Evolutionary conservation across 176 grass and related monocot species (phyloP).

Genomic region (Chloris gayana): DNA sequence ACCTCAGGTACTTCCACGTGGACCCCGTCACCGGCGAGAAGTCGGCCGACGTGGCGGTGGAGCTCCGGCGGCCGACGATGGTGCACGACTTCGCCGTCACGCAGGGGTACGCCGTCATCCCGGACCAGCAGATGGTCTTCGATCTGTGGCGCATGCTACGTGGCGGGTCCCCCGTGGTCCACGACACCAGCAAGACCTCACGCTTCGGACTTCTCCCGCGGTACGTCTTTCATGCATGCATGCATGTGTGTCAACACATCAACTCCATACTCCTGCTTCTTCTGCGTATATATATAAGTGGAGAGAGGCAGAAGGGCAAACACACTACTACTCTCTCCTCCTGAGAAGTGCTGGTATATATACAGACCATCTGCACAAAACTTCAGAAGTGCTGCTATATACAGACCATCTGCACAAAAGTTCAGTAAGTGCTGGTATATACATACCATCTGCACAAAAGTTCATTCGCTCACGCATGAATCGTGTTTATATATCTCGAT

Average conservation of each 20-base stretch:
- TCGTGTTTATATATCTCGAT: too few relatives aligned
- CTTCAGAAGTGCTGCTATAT: too few relatives aligned
- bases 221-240: background rate
- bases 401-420: too few relatives aligned
- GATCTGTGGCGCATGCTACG: slow-evolving; percentile 83
- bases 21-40: slow-evolving; percentile 55
- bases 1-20: slow-evolving; percentile 85
- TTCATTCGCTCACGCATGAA: too few relatives aligned
- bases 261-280: too few relatives aligned
- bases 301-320: too few relatives aligned
- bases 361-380: too few relatives aligned
- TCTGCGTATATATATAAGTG: too few relatives aligned
- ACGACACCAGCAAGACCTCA: slow-evolving; percentile 69
- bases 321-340: too few relatives aligned
- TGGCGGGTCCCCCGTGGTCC: slow-evolving; percentile 83
- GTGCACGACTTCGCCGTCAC: slow-evolving; percentile 99
- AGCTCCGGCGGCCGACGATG: slow-evolving; percentile 84
- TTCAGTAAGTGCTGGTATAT: too few relatives aligned
- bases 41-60: slow-evolving; percentile 79
- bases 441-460: too few relatives aligned
- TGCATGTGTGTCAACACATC: background rate
- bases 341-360: too few relatives aligned
- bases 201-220: slow-evolving; percentile 74
- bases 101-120: slow-evolving; percentile 67
- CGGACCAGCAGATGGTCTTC: slow-evolving; percentile 89